Percentiles rank a stretch among this genome's conserved stretches.
Conservation (phyloP, 2,329 filamentous ascomycete species). For the Sphaerulina musiva region DNA sequence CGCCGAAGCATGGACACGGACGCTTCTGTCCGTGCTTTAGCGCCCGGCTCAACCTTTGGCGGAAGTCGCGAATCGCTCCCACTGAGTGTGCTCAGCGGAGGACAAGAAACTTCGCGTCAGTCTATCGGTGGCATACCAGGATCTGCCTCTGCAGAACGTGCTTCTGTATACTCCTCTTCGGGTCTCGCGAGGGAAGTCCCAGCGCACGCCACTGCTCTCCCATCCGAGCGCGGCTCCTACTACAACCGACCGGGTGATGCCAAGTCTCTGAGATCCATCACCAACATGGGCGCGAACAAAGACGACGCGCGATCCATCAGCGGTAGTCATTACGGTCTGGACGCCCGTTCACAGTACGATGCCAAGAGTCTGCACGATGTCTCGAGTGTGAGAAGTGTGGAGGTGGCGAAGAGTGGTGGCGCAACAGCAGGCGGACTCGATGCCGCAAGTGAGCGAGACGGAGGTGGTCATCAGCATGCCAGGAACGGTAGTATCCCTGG, state of each 20-base stretch:
- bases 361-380: conserved; percentile 37
- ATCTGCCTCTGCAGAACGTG: conserved; percentile 55
- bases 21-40: conserved; percentile 76
- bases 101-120: conserved; percentile 44
- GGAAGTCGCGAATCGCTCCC: conserved; percentile 74
- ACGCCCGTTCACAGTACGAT: conserved; percentile 37
- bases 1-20: conserved; percentile 78
- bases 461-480: conserved; percentile 56
- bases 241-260: conserved; percentile 53
- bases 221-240: conserved; percentile 73
- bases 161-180: conserved; percentile 60
- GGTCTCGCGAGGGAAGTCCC: conserved; percentile 41
- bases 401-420: conserved; percentile 37
- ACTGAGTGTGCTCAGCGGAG: conserved; percentile 65
- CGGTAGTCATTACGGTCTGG: conserved; percentile 36
- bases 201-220: conserved; percentile 51
- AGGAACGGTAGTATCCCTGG: conserved; percentile 76
- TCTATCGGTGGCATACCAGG: conserved; percentile 45
- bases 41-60: conserved; percentile 74
- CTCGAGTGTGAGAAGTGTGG: conserved; percentile 67
- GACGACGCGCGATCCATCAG: conserved; percentile 22
- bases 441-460: background rate
- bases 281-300: conserved; percentile 18
- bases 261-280: conserved; percentile 30
- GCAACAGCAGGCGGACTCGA: background rate